Percentiles rank a stretch among this genome's conserved stretches.
phyloP scores from a whole-genome alignment of 495 filamentous ascomycete genomes.

The Lasiosphaeris hirsuta region DNA sequence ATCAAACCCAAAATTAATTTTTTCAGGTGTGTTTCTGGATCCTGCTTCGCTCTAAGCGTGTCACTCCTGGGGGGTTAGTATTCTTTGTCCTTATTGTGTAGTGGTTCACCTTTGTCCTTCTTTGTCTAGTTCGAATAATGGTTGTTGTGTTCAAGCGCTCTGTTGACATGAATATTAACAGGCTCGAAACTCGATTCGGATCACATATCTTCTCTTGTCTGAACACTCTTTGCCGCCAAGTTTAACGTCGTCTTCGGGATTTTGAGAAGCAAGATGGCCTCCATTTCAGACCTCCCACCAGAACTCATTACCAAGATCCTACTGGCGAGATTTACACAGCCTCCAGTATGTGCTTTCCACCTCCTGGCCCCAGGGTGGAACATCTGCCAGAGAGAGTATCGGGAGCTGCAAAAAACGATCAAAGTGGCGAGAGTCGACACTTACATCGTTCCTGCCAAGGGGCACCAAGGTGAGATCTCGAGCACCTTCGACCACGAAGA shows the following conservation, averaged over 20 bases:
- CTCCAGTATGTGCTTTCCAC: slow-evolving; percentile 6
- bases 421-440: slow-evolving; percentile 12
- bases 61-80: too few species aligned
- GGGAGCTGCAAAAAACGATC: slow-evolving; percentile 2
- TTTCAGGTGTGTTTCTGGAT: neutral
- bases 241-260: too few species aligned
- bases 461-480: neutral
- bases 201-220: too few species aligned
- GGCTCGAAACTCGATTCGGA: too few species aligned
- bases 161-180: too few species aligned
- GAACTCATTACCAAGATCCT: slow-evolving; percentile 15
- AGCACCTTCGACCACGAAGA: slow-evolving; percentile 5
- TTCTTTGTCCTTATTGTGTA: too few species aligned
- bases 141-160: too few species aligned
- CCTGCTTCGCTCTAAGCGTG: too few species aligned
- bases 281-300: neutral
- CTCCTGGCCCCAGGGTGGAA: slow-evolving; percentile 11
- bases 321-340: neutral
- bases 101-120: too few species aligned
- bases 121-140: too few species aligned
- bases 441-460: slow-evolving; percentile 6
- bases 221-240: too few species aligned
- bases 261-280: neutral
- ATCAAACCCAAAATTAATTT: neutral
- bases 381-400: slow-evolving; percentile 6